These are phyloP conservation scores for Stenocarpella maydis DNA, from an alignment of 2,329 filamentous ascomycete species.

Conservation along the genomic window DNA sequence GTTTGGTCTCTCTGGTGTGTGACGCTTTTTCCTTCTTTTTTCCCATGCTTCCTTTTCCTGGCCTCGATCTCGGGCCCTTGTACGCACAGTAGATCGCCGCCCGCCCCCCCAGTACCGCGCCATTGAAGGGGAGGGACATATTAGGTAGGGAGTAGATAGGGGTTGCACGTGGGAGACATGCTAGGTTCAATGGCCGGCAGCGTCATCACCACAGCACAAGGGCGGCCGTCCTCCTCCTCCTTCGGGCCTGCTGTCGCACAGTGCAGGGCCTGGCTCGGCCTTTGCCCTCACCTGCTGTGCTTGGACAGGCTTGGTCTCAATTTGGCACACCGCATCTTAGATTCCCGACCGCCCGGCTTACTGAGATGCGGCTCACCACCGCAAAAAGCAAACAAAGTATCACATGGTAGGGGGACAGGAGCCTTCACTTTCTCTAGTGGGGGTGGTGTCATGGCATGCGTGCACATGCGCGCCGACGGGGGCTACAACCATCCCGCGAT, in stretches of 20 bases:
- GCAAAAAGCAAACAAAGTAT: neutral
- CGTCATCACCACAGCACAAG: neutral
- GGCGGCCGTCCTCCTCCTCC: neutral
- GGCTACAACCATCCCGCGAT: conserved; percentile 16
- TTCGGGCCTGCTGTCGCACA: neutral
- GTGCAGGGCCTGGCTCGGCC: neutral
- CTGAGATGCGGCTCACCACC: neutral
- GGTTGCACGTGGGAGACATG: neutral
- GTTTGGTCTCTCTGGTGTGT: neutral
- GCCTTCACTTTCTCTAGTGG: neutral
- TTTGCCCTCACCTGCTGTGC: neutral
- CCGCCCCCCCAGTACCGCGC: conserved; percentile 16
- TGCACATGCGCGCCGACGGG: conserved; percentile 17
- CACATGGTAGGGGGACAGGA: neutral
- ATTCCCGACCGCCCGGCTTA: conserved; percentile 1
- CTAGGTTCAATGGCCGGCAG: neutral
- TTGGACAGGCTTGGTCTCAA: neutral
- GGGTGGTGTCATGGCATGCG: conserved; percentile 18
- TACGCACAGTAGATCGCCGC: conserved; percentile 8
- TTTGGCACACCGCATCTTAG: neutral
- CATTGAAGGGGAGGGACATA: neutral
- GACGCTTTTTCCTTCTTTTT: neutral
- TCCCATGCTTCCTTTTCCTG: neutral
- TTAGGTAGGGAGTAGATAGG: neutral
- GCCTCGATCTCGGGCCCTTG: conserved; percentile 15